Base-by-base conservation (phyloP, 495 filamentous ascomycete species). In the Pseudomonodictys pantanalensis region DNA sequence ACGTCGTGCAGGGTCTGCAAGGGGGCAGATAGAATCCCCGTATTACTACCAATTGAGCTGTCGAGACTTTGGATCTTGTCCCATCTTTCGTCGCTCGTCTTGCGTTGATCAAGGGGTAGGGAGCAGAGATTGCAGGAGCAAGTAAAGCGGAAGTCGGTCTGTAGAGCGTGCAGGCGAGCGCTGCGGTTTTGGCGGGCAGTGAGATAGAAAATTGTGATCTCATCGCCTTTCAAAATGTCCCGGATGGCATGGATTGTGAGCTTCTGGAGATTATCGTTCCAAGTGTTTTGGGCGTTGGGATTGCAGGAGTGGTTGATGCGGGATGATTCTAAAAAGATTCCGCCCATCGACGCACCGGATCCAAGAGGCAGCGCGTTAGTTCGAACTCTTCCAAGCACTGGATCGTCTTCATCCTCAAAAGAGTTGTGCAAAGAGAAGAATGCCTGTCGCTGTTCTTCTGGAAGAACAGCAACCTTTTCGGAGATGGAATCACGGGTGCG, bases 231-330 rank as follows among this genome's bases (percentile, higher is more conserved):
- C 24, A 52, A 7, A 52, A 73, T 64, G 33, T 72, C 68, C 6
- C 29, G 38, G 10, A 66, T 62, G 9, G 66, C 59, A 42, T 71
- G 58, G 6, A 73, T 51, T 10, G 62, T 69, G 22, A 67, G 55
- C 48, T 48, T 60, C 3, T 46, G 17, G 24, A 68, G 46, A 22
- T 25, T 42, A 1, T 28, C 11, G 39, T 73, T 73, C 70, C 69
- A 72, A 3, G 58, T 23, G 39, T 69, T 67, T 29, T 26, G 49
- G n/a, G 65, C 66, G 56, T 72, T 73, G 4, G 71, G 61, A 24
- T 61, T 65, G 60, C 71, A 73, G 29, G 60, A 63, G 50, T 73
- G 71, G 44, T 73, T 73, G 62, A 69, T 52, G 38, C 70, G 66
- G 10, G 61, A 23, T 5, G 53, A n/a, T n/a, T n/a, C n/a, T n/a